Evolutionary conservation across 2,329 filamentous ascomycete genomes (phyloP).

Genomic region (Beauveria sp.): DNA sequence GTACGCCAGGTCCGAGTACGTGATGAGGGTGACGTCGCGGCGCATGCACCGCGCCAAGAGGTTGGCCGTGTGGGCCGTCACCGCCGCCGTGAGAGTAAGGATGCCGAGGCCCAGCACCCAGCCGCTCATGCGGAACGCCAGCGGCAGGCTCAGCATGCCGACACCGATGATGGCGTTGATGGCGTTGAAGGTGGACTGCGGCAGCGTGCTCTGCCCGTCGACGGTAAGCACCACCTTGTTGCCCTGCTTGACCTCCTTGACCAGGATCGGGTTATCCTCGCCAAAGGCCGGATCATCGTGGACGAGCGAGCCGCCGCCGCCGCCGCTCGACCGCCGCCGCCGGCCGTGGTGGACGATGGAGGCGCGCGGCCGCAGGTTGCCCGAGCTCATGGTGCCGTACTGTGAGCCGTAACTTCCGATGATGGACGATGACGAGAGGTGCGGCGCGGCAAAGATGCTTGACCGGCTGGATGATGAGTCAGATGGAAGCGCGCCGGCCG

Average conservation of each 20-base stretch:
- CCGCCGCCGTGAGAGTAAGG: conserved; percentile 62
- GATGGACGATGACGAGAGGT: conserved; percentile 60
- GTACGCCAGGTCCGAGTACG: conserved; percentile 88
- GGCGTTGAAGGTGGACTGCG: conserved; percentile 94
- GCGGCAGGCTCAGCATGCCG: conserved; percentile 78
- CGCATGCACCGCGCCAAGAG: conserved; percentile 84
- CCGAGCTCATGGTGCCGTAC: conserved; percentile 46
- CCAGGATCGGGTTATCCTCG: conserved; percentile 67
- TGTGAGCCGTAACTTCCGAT: conserved; percentile 60
- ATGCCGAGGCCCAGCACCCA: conserved; percentile 78
- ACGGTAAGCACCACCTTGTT: conserved; percentile 78
- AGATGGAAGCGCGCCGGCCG: conserved; percentile 16
- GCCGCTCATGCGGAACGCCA: conserved; percentile 80
- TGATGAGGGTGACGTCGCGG: conserved; percentile 76
- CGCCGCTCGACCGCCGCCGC: conserved; percentile 29
- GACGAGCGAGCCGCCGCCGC: conserved; percentile 21
- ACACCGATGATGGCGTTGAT: conserved; percentile 90
- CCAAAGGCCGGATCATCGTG: conserved; percentile 36
- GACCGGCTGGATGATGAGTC: conserved; percentile 21
- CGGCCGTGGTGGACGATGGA: conserved; percentile 37
- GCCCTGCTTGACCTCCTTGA: conserved; percentile 83
- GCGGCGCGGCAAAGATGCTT: conserved; percentile 50
- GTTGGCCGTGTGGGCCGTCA: conserved; percentile 80
- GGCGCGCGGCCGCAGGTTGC: conserved; percentile 27
- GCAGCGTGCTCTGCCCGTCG: conserved; percentile 88